Conservation (phyloP, 306 rosid genomes). For the Cicer yamashitae region DNA sequence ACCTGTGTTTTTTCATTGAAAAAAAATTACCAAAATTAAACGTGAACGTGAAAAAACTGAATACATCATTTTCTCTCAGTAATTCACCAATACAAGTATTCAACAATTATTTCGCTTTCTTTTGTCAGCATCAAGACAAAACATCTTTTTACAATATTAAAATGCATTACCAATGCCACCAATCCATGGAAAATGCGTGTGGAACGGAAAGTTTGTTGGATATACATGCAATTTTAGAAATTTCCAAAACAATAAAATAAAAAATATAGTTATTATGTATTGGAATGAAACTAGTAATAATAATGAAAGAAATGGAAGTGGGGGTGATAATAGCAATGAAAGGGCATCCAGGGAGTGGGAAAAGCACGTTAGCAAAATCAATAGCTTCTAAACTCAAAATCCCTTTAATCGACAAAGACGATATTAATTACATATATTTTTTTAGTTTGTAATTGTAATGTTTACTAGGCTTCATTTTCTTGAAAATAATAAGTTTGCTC, state of each 20-base stretch:
- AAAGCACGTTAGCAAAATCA: conserved; percentile 60
- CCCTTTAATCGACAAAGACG: conserved; percentile 76
- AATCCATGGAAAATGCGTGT: background rate
- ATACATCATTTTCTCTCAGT: background rate
- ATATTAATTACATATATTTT: too few relatives aligned
- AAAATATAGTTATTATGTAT: background rate
- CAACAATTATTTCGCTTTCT: background rate
- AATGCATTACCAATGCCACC: too few relatives aligned
- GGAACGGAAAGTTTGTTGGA: background rate
- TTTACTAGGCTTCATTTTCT: too few relatives aligned
- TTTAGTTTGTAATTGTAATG: too few relatives aligned
- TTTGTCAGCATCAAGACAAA: conserved; percentile 17
- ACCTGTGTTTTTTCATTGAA: too few relatives aligned
- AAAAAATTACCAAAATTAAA: too few relatives aligned
- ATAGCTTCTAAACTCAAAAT: conserved; percentile 57
- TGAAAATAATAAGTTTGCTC: too few relatives aligned
- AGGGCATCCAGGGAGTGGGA: conserved; percentile 73
- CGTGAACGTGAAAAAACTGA: background rate
- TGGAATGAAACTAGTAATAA: background rate
- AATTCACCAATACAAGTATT: background rate
- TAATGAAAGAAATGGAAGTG: background rate
- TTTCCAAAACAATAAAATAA: too few relatives aligned
- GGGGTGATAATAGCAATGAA: conserved; percentile 67
- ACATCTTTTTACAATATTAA: background rate
- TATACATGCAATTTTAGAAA: background rate